These are phyloP conservation scores for Spizellomyces punctatus DNA, from an alignment of 192 early-diverging fungal genomes.

Conservation along the genomic window DNA sequence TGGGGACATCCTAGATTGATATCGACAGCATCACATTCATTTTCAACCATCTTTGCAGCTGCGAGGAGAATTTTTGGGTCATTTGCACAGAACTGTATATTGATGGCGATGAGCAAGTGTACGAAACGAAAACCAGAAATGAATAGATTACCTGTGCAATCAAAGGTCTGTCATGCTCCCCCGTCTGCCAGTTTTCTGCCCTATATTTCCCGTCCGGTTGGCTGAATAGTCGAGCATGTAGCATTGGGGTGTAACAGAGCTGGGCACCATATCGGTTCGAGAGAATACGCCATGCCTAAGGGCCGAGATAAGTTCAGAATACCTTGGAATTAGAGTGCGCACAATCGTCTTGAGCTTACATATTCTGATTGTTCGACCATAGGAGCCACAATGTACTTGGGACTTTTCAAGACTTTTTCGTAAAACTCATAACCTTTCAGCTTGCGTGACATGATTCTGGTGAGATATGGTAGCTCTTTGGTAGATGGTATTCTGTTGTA, in stretches of 20 bases:
- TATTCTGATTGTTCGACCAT: constrained; percentile 91
- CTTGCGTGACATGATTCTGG: constrained; percentile 39
- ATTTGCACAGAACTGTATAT: constrained; percentile 91
- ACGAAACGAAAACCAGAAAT: not conserved
- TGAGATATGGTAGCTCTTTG: too few species aligned
- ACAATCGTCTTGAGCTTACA: constrained; percentile 42
- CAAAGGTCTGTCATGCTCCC: constrained; percentile 74
- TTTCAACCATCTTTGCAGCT: constrained; percentile 81
- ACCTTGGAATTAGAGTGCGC: not conserved
- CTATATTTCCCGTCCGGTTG: constrained; percentile 58
- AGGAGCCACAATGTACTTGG: constrained; percentile 83
- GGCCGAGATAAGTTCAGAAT: not conserved
- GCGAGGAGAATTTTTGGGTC: constrained; percentile 80
- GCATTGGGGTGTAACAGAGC: constrained; percentile 98
- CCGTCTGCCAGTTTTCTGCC: constrained; percentile 44
- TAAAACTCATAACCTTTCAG: constrained; percentile 81
- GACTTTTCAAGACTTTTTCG: constrained; percentile 68
- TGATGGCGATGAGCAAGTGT: too few species aligned
- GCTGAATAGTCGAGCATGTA: constrained; percentile 86
- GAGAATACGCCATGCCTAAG: constrained; percentile 89
- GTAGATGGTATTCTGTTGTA: too few species aligned
- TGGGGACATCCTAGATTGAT: constrained; percentile 97
- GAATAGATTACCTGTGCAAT: constrained; percentile 68
- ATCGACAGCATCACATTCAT: constrained; percentile 90
- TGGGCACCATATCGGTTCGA: constrained; percentile 83